A percentile compares a stretch with the other conserved stretches of the same genome.
phyloP scores from a whole-genome alignment of 2,329 filamentous ascomycete genomes.

The Trichoderma hamatum region DNA sequence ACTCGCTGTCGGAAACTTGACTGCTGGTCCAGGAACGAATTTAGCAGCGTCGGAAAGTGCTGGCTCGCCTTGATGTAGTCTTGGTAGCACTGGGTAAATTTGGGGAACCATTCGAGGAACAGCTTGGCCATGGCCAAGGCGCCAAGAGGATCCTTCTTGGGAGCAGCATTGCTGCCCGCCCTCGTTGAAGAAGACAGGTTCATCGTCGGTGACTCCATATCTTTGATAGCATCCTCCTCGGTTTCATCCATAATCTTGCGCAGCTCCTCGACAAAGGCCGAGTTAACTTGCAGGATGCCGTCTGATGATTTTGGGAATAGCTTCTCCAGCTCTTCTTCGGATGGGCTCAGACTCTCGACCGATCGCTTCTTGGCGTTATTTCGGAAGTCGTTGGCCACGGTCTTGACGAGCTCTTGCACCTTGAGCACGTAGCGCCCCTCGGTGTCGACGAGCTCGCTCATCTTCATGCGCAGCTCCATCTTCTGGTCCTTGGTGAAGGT shows the following conservation, averaged over 20 bases:
- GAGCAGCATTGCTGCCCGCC: constrained; percentile 48
- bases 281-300: constrained; percentile 79
- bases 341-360: constrained; percentile 68
- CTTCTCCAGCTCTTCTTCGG: constrained; percentile 69
- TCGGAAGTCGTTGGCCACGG: constrained; percentile 79
- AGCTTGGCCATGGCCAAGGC: constrained; percentile 76
- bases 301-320: constrained; percentile 83
- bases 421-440: constrained; percentile 94
- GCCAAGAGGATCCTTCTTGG: constrained; percentile 72
- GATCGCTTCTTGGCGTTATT: constrained; percentile 64
- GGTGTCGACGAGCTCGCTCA: constrained; percentile 88
- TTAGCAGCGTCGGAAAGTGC: constrained; percentile 80
- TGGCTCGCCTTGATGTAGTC: constrained; percentile 92
- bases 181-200: constrained; percentile 46
- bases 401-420: constrained; percentile 78
- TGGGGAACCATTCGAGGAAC: constrained; percentile 89
- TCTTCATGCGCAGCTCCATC: constrained; percentile 79
- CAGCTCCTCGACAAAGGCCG: constrained; percentile 76
- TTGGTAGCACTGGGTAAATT: constrained; percentile 87
- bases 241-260: constrained; percentile 78
- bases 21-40: constrained; percentile 74
- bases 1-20: constrained; percentile 83
- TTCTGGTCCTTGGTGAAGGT: constrained; percentile 82
- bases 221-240: constrained; percentile 75
- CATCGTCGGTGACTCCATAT: constrained; percentile 65